These are phyloP conservation scores for Phaffia rhodozyma DNA, from an alignment of 1,284 basidiomycete species.

Conservation along the genomic window DNA sequence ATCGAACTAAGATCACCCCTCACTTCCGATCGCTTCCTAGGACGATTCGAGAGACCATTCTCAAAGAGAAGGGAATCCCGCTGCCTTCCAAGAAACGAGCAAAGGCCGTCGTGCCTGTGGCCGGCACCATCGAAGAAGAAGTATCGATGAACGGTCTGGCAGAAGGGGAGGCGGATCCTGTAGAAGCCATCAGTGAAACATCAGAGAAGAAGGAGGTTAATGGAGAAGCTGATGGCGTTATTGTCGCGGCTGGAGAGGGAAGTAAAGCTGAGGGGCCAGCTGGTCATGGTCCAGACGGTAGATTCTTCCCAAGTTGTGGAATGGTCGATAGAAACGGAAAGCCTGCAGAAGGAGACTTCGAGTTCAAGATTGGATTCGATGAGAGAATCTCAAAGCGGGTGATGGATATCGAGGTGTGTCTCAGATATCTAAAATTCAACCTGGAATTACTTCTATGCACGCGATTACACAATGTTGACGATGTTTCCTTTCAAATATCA, in stretches of 20 bases:
- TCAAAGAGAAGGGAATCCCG: slow-evolving; percentile 1
- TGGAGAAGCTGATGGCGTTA: background rate
- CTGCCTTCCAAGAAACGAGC: slow-evolving; percentile 18
- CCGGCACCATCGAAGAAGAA: background rate
- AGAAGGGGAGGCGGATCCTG: background rate
- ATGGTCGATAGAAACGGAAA: slow-evolving; percentile 31
- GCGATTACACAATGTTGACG: too few species aligned
- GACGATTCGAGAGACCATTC: slow-evolving; percentile 5
- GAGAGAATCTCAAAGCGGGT: slow-evolving; percentile 59
- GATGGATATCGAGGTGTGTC: slow-evolving; percentile 81
- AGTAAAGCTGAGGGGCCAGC: slow-evolving; percentile 19
- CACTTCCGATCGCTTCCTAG: slow-evolving; percentile 79
- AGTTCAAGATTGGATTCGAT: slow-evolving; percentile 85
- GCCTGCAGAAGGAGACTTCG: slow-evolving; percentile 38
- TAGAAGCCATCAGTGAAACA: background rate
- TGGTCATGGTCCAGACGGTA: slow-evolving; percentile 13
- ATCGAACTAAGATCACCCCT: slow-evolving; percentile 94
- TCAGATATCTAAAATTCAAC: slow-evolving; percentile 18
- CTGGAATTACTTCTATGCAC: background rate
- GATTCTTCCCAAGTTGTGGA: slow-evolving; percentile 12
- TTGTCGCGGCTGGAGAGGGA: background rate
- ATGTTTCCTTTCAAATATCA: background rate
- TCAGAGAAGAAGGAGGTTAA: background rate
- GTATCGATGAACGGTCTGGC: background rate
- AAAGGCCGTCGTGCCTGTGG: slow-evolving; percentile 25